phyloP scores from a whole-genome alignment of 805 yeast species.

The Cyberlindnera xylosilytica region DNA sequence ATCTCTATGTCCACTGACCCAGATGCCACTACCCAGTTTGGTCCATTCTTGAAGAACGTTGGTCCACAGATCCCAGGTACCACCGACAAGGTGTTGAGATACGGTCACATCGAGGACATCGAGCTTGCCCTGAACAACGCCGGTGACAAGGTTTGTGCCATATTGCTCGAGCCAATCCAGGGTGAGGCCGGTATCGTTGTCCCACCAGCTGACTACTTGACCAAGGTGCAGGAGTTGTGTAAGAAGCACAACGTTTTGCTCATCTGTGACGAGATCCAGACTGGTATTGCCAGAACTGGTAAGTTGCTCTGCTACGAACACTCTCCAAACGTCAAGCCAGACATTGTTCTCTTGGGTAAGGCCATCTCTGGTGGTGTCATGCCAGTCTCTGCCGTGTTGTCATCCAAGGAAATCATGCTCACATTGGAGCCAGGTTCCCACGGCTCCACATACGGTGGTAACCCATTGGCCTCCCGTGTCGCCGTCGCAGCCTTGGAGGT shows the following conservation, averaged over 20 bases:
- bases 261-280: conserved; percentile 96
- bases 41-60: conserved; percentile 82
- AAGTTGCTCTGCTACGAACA: conserved; percentile 91
- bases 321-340: conserved; percentile 75
- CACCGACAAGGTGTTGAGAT: conserved; percentile 57
- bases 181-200: conserved; percentile 99
- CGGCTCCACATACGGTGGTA: conserved; percentile 98
- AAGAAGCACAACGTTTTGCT: conserved; percentile 79
- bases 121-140: conserved; percentile 76
- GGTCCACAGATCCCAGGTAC: conserved; percentile 85
- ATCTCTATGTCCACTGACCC: conserved; percentile 96
- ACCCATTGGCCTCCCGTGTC: conserved; percentile 89
- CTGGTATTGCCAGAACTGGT: conserved; percentile 97
- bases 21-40: conserved; percentile 84
- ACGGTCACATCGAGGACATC: conserved; percentile 83
- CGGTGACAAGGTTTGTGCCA: conserved; percentile 88
- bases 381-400: conserved; percentile 88
- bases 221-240: conserved; percentile 70
- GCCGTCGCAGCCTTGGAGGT: conserved; percentile 93
- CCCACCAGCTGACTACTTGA: conserved; percentile 79
- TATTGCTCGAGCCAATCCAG: conserved; percentile 91
- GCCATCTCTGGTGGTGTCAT: conserved; percentile 94
- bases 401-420: conserved; percentile 87
- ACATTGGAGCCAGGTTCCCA: conserved; percentile 93
- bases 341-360: conserved; percentile 85